Evolutionary conservation across 2,329 filamentous ascomycete genomes (phyloP).

Genomic region (Didymosphaeria variabile): DNA sequence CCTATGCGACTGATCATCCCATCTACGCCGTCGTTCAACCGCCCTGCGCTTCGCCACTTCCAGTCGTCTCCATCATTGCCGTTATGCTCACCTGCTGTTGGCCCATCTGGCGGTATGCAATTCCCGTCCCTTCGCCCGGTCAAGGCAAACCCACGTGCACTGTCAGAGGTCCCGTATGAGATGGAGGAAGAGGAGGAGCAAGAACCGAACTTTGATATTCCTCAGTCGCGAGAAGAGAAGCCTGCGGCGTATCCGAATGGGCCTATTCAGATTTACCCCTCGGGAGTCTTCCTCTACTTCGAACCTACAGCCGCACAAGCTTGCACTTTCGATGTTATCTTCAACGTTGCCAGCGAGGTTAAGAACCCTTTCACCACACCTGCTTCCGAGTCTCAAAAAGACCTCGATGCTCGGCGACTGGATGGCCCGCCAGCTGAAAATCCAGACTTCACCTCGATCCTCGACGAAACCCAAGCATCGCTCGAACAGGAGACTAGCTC

Average conservation of each 20-base stretch:
- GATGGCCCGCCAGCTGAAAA: slow-evolving; percentile 48
- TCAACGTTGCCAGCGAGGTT: slow-evolving; percentile 86
- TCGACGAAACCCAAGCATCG: slow-evolving; percentile 34
- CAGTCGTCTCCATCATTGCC: slow-evolving; percentile 70
- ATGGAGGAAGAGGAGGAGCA: slow-evolving; percentile 74
- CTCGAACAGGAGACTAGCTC: slow-evolving; percentile 47
- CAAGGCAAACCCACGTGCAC: slow-evolving; percentile 45
- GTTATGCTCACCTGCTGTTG: slow-evolving; percentile 61
- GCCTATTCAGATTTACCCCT: slow-evolving; percentile 81
- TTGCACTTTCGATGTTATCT: slow-evolving; percentile 79
- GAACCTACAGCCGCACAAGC: slow-evolving; percentile 83
- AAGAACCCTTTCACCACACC: slow-evolving; percentile 71
- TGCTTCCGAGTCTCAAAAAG: slow-evolving; percentile 39
- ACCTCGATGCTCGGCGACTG: slow-evolving; percentile 46
- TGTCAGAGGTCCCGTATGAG: slow-evolving; percentile 71
- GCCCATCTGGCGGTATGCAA: slow-evolving; percentile 61
- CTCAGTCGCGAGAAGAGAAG: slow-evolving; percentile 72
- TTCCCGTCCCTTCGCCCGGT: slow-evolving; percentile 53
- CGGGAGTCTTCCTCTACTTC: slow-evolving; percentile 79
- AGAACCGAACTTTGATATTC: slow-evolving; percentile 62
- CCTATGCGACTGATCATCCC: slow-evolving; percentile 66
- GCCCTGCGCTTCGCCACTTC: slow-evolving; percentile 65
- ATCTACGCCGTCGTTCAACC: slow-evolving; percentile 64
- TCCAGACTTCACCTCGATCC: slow-evolving; percentile 47
- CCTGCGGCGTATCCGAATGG: slow-evolving; percentile 84